A percentile compares a stretch with the other conserved stretches of the same genome.
Evolutionary conservation across 1,139 yeast species (phyloP).

Genomic region (Pichia norvegensis): DNA sequence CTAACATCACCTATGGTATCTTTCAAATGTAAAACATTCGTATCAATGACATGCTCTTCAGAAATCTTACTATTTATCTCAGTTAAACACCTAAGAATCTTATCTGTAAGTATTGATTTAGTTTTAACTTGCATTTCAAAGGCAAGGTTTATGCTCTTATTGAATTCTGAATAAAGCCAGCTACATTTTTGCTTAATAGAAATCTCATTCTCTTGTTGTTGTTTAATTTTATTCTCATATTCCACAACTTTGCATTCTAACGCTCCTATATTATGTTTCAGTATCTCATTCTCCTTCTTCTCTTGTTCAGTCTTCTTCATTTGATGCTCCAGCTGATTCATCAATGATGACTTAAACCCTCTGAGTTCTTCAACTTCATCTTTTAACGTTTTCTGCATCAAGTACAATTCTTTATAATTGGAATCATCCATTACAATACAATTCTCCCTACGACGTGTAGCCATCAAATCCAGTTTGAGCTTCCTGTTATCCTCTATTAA

Average conservation of each 20-base stretch:
- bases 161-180: constrained; percentile 1
- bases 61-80: constrained; percentile 1
- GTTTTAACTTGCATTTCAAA: constrained; percentile 3
- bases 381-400: constrained; percentile 37
- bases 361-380: constrained; percentile 37
- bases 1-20: neutral
- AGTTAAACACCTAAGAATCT: constrained; percentile 4
- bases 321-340: constrained; percentile 17
- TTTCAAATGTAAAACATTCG: neutral
- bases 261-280: constrained; percentile 3
- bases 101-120: neutral
- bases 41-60: neutral
- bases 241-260: constrained; percentile 12
- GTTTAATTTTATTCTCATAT: constrained; percentile 7
- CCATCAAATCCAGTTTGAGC: constrained; percentile 53
- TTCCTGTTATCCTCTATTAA: constrained; percentile 47
- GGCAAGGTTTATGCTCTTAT: neutral
- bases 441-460: constrained; percentile 58
- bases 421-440: constrained; percentile 47
- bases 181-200: constrained; percentile 5
- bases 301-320: constrained; percentile 23
- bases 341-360: constrained; percentile 14
- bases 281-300: constrained; percentile 6
- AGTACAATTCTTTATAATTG: constrained; percentile 45
- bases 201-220: constrained; percentile 3